Conservation (phyloP, 2,329 filamentous ascomycete species). For the Curvularia spicifera region DNA sequence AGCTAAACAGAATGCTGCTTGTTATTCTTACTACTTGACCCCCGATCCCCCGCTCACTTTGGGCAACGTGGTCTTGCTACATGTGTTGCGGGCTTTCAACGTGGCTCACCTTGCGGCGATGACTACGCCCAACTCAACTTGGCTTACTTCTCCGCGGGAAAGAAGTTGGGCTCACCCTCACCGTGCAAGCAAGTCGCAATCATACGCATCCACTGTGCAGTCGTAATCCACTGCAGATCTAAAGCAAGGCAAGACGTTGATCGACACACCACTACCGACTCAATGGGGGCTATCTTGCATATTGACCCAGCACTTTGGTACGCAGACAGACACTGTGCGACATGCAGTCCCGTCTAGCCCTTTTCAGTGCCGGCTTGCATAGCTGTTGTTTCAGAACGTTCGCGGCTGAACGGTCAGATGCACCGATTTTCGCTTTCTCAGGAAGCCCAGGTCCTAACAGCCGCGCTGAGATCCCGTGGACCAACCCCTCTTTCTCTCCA, state of each 20-base stretch:
- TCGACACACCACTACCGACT: not conserved
- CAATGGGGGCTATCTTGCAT: not conserved
- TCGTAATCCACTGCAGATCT: not conserved
- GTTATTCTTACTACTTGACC: not conserved
- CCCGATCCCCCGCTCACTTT: not conserved
- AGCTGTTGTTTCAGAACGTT: not conserved
- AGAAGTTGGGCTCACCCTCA: not conserved
- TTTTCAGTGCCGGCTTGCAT: not conserved
- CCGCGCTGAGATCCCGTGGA: too few relatives aligned
- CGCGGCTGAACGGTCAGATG: too few relatives aligned
- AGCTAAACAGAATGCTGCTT: not conserved
- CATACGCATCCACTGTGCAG: not conserved
- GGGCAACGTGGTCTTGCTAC: not conserved
- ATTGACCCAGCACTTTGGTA: not conserved
- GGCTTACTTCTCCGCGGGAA: not conserved
- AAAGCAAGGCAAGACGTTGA: not conserved
- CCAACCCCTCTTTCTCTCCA: too few relatives aligned
- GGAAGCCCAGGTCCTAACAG: too few relatives aligned
- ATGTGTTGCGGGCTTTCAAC: not conserved
- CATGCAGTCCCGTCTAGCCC: not conserved
- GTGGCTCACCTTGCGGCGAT: not conserved
- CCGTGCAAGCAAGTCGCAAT: not conserved
- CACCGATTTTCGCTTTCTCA: too few relatives aligned
- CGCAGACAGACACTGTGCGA: not conserved
- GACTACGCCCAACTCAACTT: not conserved